A percentile compares a stretch with the other conserved stretches of the same genome.
phyloP scores from a whole-genome alignment of 176 grass and related monocot species.

The Carex parvula region DNA sequence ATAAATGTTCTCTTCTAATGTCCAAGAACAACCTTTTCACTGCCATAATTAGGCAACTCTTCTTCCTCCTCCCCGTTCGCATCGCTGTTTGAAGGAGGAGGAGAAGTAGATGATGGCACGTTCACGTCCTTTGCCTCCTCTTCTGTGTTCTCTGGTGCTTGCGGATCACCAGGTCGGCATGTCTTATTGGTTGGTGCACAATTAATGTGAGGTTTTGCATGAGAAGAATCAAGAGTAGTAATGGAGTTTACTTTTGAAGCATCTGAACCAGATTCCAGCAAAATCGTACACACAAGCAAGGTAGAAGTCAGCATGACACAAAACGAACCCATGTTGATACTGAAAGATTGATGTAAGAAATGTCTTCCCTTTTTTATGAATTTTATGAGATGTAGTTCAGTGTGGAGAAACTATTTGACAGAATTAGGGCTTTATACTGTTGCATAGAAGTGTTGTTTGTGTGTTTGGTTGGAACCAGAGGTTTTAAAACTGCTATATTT shows the following conservation, averaged over 20 bases:
- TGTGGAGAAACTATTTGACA: not conserved
- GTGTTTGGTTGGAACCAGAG: not conserved
- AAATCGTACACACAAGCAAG: conserved; percentile 33
- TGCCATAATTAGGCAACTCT: conserved; percentile 34
- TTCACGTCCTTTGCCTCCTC: conserved; percentile 35
- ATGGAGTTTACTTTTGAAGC: not conserved
- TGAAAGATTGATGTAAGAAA: not conserved
- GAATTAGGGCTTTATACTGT: conserved; percentile 8
- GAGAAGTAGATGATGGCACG: not conserved
- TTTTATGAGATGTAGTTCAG: not conserved
- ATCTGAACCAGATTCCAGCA: conserved; percentile 20
- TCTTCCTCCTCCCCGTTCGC: conserved; percentile 40
- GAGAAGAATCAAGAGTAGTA: not conserved
- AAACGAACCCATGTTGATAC: conserved; percentile 26
- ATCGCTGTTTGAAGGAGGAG: conserved; percentile 14
- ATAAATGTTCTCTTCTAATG: conserved; percentile 36
- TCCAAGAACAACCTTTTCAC: conserved; percentile 45
- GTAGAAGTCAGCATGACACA: conserved; percentile 29
- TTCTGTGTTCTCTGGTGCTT: conserved; percentile 61
- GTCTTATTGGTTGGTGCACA: conserved; percentile 32
- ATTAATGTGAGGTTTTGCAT: conserved; percentile 9
- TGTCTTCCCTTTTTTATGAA: not conserved
- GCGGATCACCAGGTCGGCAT: conserved; percentile 44
- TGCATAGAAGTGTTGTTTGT: not conserved
- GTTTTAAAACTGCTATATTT: conserved; percentile 14